phyloP scores from a whole-genome alignment of 169 alveolate genomes.

The Cryptosporidium felis region DNA sequence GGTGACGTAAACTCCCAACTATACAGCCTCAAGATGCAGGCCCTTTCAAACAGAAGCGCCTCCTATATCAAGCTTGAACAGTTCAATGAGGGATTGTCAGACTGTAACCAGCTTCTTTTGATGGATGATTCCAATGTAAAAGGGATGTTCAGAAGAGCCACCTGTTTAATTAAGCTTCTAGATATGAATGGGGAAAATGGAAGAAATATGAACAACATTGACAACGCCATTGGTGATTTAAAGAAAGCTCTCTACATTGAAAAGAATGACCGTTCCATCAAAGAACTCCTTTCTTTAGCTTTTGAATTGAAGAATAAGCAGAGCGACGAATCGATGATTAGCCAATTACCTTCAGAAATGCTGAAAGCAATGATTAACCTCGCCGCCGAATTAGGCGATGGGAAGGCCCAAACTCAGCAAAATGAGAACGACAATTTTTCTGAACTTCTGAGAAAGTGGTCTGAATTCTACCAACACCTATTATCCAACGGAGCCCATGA shows the following conservation, averaged over 20 bases:
- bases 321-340: neutral
- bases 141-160: constrained; percentile 36
- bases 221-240: constrained; percentile 11
- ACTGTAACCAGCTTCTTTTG: neutral
- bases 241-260: constrained; percentile 14
- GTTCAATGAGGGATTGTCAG: constrained; percentile 8
- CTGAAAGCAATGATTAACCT: neutral
- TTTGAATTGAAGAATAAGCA: neutral
- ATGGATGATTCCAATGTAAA: constrained; percentile 2
- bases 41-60: constrained; percentile 30
- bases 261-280: neutral
- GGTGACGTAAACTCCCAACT: neutral
- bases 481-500: constrained; percentile 15
- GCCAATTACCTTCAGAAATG: constrained; percentile 31
- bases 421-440: neutral
- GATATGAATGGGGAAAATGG: too few relatives aligned
- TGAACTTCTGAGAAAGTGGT: neutral
- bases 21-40: neutral
- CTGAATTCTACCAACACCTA: neutral
- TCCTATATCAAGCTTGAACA: constrained; percentile 2
- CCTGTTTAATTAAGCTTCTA: constrained; percentile 1
- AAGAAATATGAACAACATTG: neutral
- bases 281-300: neutral
- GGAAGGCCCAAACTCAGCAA: too few relatives aligned
- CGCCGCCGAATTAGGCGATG: too few relatives aligned